A percentile compares a stretch with the other conserved stretches of the same genome.
These are phyloP conservation scores for Alternaria gaisen DNA, from an alignment of 2,329 filamentous ascomycete species.

Conservation along the genomic window DNA sequence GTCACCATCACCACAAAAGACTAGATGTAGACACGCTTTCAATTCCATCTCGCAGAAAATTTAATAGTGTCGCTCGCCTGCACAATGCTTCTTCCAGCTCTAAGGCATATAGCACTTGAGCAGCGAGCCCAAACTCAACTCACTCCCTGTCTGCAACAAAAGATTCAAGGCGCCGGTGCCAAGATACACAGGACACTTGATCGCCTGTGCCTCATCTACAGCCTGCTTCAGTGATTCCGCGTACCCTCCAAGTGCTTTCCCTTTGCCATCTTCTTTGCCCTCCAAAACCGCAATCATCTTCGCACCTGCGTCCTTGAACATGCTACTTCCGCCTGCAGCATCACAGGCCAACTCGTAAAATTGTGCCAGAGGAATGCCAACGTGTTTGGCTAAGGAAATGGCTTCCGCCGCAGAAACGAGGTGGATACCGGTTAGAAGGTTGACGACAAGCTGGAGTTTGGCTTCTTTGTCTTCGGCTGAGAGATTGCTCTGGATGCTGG, in stretches of 20 bases:
- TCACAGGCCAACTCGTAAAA: slow-evolving; percentile 49
- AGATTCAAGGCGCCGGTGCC: slow-evolving; percentile 45
- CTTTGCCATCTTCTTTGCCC: slow-evolving; percentile 33
- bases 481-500: slow-evolving; percentile 35
- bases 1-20: background rate
- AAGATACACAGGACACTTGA: slow-evolving; percentile 48
- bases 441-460: slow-evolving; percentile 48
- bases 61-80: background rate
- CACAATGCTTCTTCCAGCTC: background rate
- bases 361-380: slow-evolving; percentile 49
- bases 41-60: background rate
- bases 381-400: slow-evolving; percentile 49
- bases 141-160: slow-evolving; percentile 39
- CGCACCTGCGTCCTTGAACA: slow-evolving; percentile 44
- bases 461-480: slow-evolving; percentile 38
- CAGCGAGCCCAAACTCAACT: slow-evolving; percentile 30
- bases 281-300: slow-evolving; percentile 47
- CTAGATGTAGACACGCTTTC: background rate
- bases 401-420: slow-evolving; percentile 50
- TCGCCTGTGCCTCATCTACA: slow-evolving; percentile 43
- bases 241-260: slow-evolving; percentile 29
- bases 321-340: slow-evolving; percentile 49
- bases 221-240: slow-evolving; percentile 39
- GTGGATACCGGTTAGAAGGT: slow-evolving; percentile 48
- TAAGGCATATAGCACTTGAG: slow-evolving; percentile 33